A percentile compares a stretch with the other conserved stretches of the same genome.
phyloP scores from a whole-genome alignment of 768 basidiomycete genomes.

The Clavulina sp. region DNA sequence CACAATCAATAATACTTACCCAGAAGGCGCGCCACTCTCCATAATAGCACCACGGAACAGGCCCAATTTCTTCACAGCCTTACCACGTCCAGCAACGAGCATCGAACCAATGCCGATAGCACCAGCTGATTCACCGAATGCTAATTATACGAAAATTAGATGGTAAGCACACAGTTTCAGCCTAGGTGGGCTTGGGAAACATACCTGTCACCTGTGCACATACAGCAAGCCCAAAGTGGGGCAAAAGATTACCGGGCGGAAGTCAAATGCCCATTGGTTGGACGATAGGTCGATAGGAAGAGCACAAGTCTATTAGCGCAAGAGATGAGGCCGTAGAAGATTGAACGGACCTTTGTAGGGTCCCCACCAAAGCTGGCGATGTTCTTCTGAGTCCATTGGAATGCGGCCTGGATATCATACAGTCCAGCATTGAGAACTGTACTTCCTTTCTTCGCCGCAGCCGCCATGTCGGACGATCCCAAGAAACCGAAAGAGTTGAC shows the following conservation, averaged over 20 bases:
- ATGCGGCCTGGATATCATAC: slow-evolving; percentile 4
- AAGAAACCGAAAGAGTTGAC: background rate
- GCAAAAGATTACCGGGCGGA: background rate
- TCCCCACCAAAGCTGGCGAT: slow-evolving; percentile 5
- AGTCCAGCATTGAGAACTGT: slow-evolving; percentile 3
- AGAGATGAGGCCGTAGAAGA: background rate
- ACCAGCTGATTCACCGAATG: background rate
- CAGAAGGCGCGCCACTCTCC: background rate
- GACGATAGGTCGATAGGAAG: too few species aligned
- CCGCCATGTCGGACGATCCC: background rate
- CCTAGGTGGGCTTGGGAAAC: too few species aligned
- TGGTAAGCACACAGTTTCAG: background rate
- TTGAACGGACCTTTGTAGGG: background rate
- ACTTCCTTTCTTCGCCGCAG: background rate
- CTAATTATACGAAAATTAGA: background rate
- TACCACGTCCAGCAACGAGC: background rate
- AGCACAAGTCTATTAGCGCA: too few species aligned
- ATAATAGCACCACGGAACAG: slow-evolving; percentile 1
- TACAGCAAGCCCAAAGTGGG: background rate
- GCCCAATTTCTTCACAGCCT: background rate
- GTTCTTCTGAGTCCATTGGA: slow-evolving; percentile 7
- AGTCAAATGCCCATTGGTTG: background rate
- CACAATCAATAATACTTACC: background rate
- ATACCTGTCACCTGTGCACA: background rate
- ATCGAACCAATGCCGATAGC: background rate